Evolutionary conservation across 495 filamentous ascomycete species (phyloP), one percentile per base, ranked within the genome.

Genomic region (Tricharina praecox): DNA sequence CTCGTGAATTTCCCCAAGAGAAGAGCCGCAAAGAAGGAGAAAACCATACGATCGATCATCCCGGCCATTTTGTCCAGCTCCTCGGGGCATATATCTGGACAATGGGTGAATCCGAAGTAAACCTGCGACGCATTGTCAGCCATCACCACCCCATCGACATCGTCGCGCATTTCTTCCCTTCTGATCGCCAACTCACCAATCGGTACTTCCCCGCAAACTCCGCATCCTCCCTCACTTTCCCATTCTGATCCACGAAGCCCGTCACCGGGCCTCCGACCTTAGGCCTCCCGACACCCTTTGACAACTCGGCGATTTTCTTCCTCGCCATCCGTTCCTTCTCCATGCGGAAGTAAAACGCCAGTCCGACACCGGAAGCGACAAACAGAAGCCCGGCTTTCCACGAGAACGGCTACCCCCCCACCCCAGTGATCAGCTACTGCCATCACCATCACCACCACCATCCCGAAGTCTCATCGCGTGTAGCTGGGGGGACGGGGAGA

Each of bases 71-170:
- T 97, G 64, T 97, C 90, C 45, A 97, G 78, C 68, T 97, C 90
- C 54, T 97, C 90, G 23, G 90, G 90, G 70, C 90, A 97, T 64
- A 97, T 97, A 64, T 97, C 90, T 10, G 90, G 90, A 63, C 90
- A 97, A 65, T 94, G 86, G 11, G 85, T 85, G 76, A 97, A 97
- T 54, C 90, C 90, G 62, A 96, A 97, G 66, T 97, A 97, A 36
- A 95, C 77, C 82, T 81, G 52, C 36, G 32, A 32, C 40, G 20
- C 40, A 43, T 25, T 11, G 26, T 3, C 40, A 37, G 34, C 11
- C 20, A 4, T 15, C 2, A 16, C 15, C 11, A 18, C 37, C n/a
- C n/a, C n/a, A n/a, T n/a, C n/a, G n/a, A n/a, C n/a, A n/a, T n/a
- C n/a, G n/a, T n/a, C n/a, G n/a, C n/a, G n/a, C n/a, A n/a, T n/a